Percentiles rank a stretch among this genome's conserved stretches.
Conservation (phyloP, 805 yeast species). For the Lachancea quebecensis region DNA sequence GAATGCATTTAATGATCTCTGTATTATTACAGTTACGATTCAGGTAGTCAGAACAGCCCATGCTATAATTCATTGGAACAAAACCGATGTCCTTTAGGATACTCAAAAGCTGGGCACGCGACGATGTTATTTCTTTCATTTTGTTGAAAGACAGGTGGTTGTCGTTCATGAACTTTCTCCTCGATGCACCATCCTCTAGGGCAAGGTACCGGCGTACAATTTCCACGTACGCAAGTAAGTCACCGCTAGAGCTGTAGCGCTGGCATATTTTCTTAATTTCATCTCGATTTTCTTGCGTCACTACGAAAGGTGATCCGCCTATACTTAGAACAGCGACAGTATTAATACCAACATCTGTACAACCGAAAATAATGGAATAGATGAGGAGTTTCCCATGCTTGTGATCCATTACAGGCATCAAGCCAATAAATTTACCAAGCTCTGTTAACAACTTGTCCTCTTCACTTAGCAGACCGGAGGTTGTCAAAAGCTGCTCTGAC, state of each 20-base stretch:
- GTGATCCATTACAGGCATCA: constrained; percentile 77
- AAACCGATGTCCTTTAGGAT: constrained; percentile 76
- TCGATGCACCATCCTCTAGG: constrained; percentile 20
- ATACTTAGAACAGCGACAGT: constrained; percentile 70
- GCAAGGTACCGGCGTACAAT: constrained; percentile 50
- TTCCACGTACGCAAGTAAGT: constrained; percentile 57
- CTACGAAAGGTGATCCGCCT: constrained; percentile 61
- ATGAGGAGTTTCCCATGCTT: constrained; percentile 77
- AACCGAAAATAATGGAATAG: constrained; percentile 75
- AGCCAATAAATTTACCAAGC: constrained; percentile 71
- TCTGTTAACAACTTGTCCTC: constrained; percentile 50
- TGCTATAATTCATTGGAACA: constrained; percentile 47
- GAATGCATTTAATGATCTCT: constrained; percentile 53
- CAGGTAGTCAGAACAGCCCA: constrained; percentile 26
- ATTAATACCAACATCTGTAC: constrained; percentile 69
- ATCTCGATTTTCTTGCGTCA: constrained; percentile 57
- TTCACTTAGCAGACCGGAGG: constrained; percentile 64
- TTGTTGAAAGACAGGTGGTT: constrained; percentile 57
- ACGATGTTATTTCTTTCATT: constrained; percentile 63
- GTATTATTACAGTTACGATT: constrained; percentile 48
- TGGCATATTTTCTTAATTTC: constrained; percentile 42
- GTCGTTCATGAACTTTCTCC: constrained; percentile 44
- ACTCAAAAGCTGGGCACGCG: constrained; percentile 62
- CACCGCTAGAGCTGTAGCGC: constrained; percentile 47
- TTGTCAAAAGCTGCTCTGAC: constrained; percentile 43